Conservation (phyloP, 768 basidiomycete genomes). For the Boletus barrowsii region DNA sequence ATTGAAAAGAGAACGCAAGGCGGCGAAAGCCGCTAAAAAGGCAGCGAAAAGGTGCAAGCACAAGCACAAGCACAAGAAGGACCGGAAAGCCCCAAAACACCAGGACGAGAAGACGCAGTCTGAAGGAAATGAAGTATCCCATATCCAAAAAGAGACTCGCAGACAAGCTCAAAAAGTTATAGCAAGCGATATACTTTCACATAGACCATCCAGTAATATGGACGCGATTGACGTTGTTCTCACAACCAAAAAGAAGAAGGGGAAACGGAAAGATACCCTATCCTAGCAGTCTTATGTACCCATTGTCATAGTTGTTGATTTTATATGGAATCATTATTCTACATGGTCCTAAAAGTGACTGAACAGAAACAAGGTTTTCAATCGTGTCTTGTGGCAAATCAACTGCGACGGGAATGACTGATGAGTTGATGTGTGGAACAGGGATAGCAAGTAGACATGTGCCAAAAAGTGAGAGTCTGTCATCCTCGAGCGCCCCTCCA, state of each 20-base stretch:
- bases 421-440: slow-evolving; percentile 4
- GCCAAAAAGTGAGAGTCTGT: slow-evolving; percentile 17
- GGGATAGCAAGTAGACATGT: slow-evolving; percentile 1
- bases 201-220: background rate
- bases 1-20: slow-evolving; percentile 22
- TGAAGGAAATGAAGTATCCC: background rate
- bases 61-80: background rate
- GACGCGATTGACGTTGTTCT: background rate
- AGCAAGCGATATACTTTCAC: background rate
- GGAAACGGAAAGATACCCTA: slow-evolving; percentile 19
- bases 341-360: slow-evolving; percentile 22
- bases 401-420: slow-evolving; percentile 1
- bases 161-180: slow-evolving; percentile 6
- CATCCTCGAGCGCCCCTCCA: slow-evolving; percentile 71
- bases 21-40: slow-evolving; percentile 15
- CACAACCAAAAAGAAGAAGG: slow-evolving; percentile 21
- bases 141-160: slow-evolving; percentile 4
- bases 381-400: slow-evolving; percentile 9
- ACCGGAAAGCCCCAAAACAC: slow-evolving; percentile 1
- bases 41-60: slow-evolving; percentile 2
- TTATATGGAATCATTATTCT: slow-evolving; percentile 22
- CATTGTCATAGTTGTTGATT: slow-evolving; percentile 1
- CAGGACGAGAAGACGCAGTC: background rate
- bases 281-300: slow-evolving; percentile 1
- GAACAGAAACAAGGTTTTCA: slow-evolving; percentile 11